phyloP scores from a whole-genome alignment of 1,284 basidiomycete genomes.

The Melampsora occidentalis region DNA sequence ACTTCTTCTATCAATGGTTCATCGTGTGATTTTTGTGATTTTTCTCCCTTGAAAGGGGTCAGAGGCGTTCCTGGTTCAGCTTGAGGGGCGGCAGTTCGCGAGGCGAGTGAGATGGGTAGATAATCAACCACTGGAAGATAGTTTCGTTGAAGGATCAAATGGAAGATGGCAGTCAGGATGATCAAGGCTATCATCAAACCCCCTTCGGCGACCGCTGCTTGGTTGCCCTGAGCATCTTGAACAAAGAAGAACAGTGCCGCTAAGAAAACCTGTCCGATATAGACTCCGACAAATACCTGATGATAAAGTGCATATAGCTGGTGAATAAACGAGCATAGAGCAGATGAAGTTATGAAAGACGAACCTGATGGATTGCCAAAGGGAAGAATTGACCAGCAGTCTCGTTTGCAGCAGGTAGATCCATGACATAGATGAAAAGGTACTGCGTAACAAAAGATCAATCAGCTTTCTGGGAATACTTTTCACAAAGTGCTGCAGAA shows the following conservation, averaged over 20 bases:
- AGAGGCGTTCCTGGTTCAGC: not conserved
- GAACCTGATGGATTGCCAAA: slow-evolving; percentile 80
- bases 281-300: slow-evolving; percentile 40
- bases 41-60: not conserved
- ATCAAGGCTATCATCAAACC: slow-evolving; percentile 39
- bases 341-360: slow-evolving; percentile 71
- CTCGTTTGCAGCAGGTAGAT: slow-evolving; percentile 70
- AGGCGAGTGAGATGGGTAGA: slow-evolving; percentile 31
- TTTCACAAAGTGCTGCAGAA: slow-evolving; percentile 62
- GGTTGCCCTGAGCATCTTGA: not conserved
- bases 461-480: not conserved
- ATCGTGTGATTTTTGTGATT: slow-evolving; percentile 13
- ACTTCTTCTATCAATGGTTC: slow-evolving; percentile 22
- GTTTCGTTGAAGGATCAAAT: slow-evolving; percentile 13
- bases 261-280: slow-evolving; percentile 37
- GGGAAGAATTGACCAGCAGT: slow-evolving; percentile 96
- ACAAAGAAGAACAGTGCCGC: slow-evolving; percentile 35
- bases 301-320: not conserved
- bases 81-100: not conserved
- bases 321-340: too few relatives aligned
- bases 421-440: slow-evolving; percentile 59
- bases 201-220: slow-evolving; percentile 31
- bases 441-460: slow-evolving; percentile 50
- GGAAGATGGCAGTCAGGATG: slow-evolving; percentile 23
- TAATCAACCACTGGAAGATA: slow-evolving; percentile 39